Conservation (phyloP, 352 stramenopile genomes). For the Halophytophthora batemanensis region DNA sequence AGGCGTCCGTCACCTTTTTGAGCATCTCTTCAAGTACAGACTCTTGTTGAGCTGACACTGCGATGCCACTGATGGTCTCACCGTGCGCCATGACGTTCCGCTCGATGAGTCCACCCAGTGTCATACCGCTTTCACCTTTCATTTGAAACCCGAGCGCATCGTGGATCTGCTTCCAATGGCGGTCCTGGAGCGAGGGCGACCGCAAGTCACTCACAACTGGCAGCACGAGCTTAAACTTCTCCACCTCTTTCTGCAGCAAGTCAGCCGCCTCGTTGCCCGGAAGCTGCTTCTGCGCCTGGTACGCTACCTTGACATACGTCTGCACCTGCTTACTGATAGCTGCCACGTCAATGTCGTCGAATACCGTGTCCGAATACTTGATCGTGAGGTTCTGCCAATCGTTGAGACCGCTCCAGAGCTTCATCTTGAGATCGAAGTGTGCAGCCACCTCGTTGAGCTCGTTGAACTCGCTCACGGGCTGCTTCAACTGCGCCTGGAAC, state of each 20-base stretch:
- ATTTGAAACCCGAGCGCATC: constrained; percentile 87
- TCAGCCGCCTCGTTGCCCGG: constrained; percentile 83
- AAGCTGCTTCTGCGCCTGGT: constrained; percentile 85
- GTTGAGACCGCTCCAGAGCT: constrained; percentile 85
- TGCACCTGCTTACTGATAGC: constrained; percentile 88
- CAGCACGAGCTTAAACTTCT: constrained; percentile 88
- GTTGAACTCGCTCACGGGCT: constrained; percentile 86
- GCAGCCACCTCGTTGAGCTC: constrained; percentile 84
- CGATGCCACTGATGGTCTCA: constrained; percentile 83
- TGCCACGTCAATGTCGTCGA: constrained; percentile 88
- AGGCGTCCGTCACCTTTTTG: constrained; percentile 89
- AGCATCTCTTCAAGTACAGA: constrained; percentile 92
- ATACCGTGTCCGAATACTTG: constrained; percentile 73
- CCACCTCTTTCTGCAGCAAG: constrained; percentile 80
- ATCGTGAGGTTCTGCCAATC: constrained; percentile 83
- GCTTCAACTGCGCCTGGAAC: constrained; percentile 88
- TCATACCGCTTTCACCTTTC: constrained; percentile 73
- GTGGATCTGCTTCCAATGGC: constrained; percentile 78
- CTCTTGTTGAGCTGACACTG: constrained; percentile 89
- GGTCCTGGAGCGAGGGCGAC: constrained; percentile 60
- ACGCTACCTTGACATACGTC: constrained; percentile 86
- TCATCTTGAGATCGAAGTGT: constrained; percentile 89
- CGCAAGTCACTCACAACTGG: constrained; percentile 75
- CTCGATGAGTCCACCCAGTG: constrained; percentile 85
- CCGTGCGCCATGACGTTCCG: constrained; percentile 84